Evolutionary conservation across 1,284 basidiomycete genomes (phyloP).

Genomic region (Abortiporus biennis): DNA sequence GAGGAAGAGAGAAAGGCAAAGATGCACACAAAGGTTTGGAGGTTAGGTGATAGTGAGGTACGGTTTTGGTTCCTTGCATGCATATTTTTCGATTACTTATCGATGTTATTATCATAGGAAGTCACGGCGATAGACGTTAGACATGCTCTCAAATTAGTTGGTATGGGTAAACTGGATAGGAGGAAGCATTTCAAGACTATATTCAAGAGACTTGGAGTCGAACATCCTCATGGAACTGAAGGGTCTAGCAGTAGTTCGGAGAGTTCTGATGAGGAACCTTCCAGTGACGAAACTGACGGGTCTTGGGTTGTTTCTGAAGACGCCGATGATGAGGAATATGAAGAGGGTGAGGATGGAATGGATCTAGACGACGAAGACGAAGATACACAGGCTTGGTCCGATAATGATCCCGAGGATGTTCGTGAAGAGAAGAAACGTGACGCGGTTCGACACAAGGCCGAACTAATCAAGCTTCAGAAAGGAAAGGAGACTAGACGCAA

Average conservation of each 20-base stretch:
- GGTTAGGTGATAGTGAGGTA: slow-evolving; percentile 25
- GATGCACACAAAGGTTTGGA: slow-evolving; percentile 53
- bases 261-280: not conserved
- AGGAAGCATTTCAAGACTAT: not conserved
- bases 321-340: not conserved
- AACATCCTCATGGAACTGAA: slow-evolving; percentile 1
- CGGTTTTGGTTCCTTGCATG: slow-evolving; percentile 4
- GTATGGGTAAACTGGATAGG: not conserved
- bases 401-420: too few relatives aligned
- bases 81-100: not conserved
- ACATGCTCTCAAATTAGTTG: not conserved
- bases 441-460: too few relatives aligned
- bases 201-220: slow-evolving; percentile 23
- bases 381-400: too few relatives aligned
- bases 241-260: not conserved
- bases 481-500: too few relatives aligned
- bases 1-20: slow-evolving; percentile 54
- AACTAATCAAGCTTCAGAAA: too few relatives aligned
- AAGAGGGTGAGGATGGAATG: not conserved
- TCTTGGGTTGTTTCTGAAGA: not conserved
- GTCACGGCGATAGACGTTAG: not conserved
- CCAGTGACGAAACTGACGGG: not conserved
- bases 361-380: not conserved
- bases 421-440: too few relatives aligned
- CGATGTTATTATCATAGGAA: not conserved